Evolutionary conservation across 1,139 yeast genomes (phyloP).

Genomic region (Pichia sp.): DNA sequence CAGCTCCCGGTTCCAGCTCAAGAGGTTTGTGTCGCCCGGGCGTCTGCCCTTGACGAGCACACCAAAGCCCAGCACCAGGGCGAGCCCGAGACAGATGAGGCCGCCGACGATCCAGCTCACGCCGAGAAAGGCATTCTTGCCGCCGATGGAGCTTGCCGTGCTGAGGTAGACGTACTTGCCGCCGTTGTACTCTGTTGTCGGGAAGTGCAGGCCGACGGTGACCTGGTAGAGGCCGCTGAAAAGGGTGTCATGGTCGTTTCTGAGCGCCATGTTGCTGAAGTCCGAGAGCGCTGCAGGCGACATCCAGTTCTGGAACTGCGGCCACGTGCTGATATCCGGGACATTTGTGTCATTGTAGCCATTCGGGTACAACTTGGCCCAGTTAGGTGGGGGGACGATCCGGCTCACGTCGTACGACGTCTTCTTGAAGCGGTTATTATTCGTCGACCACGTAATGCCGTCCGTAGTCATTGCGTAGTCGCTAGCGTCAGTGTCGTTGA

Average conservation of each 20-base stretch:
- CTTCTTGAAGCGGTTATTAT: constrained; percentile 70
- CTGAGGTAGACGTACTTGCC: constrained; percentile 74
- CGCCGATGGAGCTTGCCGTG: constrained; percentile 86
- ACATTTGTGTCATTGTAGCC: constrained; percentile 83
- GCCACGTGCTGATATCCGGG: constrained; percentile 77
- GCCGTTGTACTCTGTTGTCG: constrained; percentile 79
- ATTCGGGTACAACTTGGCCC: constrained; percentile 79
- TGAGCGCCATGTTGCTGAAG: constrained; percentile 73
- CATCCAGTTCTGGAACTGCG: constrained; percentile 96
- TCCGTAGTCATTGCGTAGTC: constrained; percentile 60
- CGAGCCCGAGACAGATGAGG: constrained; percentile 70
- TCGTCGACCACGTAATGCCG: constrained; percentile 86
- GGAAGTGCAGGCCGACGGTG: constrained; percentile 78
- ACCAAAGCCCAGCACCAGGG: constrained; percentile 54
- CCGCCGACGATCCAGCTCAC: constrained; percentile 89
- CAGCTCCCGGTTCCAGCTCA: constrained; percentile 57
- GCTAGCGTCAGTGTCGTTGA: constrained; percentile 40
- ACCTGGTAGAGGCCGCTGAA: constrained; percentile 67
- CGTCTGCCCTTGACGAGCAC: constrained; percentile 66
- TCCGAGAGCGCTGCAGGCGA: constrained; percentile 85
- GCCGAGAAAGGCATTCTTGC: constrained; percentile 83
- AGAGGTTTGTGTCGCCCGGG: constrained; percentile 65
- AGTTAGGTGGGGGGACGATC: constrained; percentile 93
- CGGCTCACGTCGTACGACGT: constrained; percentile 66
- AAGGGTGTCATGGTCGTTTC: constrained; percentile 67